phyloP scores from a whole-genome alignment of 2,329 filamentous ascomycete species.

The Chaetomium sp. region DNA sequence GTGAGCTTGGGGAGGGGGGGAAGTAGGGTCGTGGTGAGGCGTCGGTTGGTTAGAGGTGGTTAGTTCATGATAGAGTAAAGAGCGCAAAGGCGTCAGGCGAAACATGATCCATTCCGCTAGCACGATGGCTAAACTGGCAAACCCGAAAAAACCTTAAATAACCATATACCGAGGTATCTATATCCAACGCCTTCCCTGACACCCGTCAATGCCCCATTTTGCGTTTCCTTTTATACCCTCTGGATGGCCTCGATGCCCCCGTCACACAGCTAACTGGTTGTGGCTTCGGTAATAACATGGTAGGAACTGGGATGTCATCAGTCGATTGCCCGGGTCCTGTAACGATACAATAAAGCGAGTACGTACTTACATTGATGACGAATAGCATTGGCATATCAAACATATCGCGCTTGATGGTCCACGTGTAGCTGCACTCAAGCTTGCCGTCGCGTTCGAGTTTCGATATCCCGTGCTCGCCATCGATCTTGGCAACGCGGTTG shows the following conservation, averaged over 20 bases:
- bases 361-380: slow-evolving; percentile 85
- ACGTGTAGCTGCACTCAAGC: slow-evolving; percentile 93
- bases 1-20: slow-evolving; percentile 11
- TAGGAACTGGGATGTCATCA: slow-evolving; percentile 51
- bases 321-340: slow-evolving; percentile 10
- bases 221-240: slow-evolving; percentile 19
- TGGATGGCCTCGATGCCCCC: slow-evolving; percentile 2
- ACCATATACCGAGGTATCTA: slow-evolving; percentile 16
- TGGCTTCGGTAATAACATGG: slow-evolving; percentile 62
- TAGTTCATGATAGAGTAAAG: neutral
- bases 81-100: neutral
- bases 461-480: slow-evolving; percentile 77
- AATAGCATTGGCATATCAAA: slow-evolving; percentile 99
- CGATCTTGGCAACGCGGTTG: slow-evolving; percentile 62
- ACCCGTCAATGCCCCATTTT: slow-evolving; percentile 19
- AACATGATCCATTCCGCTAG: slow-evolving; percentile 6
- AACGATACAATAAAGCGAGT: neutral
- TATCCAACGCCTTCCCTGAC: slow-evolving; percentile 12
- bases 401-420: slow-evolving; percentile 94
- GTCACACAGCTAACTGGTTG: slow-evolving; percentile 58
- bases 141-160: slow-evolving; percentile 1
- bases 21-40: slow-evolving; percentile 1
- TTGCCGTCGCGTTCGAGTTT: slow-evolving; percentile 84
- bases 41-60: neutral
- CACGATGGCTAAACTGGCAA: neutral